Evolutionary conservation across 768 basidiomycete species (phyloP).

Genomic region (Cystofilobasidium macerans): DNA sequence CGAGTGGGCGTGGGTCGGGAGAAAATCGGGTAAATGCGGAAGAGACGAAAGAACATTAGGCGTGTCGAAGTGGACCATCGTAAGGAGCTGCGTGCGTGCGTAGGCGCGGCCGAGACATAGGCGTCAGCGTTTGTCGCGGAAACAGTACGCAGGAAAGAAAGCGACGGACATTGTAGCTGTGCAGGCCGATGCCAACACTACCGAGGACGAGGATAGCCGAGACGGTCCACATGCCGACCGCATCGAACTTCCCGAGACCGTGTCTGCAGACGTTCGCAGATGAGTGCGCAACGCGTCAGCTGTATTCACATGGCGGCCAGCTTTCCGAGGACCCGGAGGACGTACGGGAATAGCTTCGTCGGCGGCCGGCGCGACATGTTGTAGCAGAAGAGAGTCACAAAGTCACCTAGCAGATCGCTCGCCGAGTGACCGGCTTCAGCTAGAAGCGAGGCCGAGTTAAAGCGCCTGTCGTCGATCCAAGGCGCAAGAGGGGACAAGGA

Average conservation of each 20-base stretch:
- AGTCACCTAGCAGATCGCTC: conserved; percentile 72
- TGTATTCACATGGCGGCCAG: too few species aligned
- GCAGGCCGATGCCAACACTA: conserved; percentile 52
- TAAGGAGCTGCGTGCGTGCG: conserved; percentile 19
- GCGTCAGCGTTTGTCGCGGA: not conserved
- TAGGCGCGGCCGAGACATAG: too few species aligned
- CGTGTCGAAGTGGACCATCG: conserved; percentile 46
- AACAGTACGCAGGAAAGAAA: not conserved
- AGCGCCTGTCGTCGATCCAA: conserved; percentile 30
- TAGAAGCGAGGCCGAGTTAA: conserved; percentile 77
- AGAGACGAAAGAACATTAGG: conserved; percentile 32
- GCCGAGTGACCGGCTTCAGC: conserved; percentile 85
- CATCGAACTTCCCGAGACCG: conserved; percentile 89
- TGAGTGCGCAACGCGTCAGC: not conserved
- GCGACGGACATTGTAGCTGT: conserved; percentile 52
- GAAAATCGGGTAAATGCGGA: conserved; percentile 46
- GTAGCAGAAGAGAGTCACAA: conserved; percentile 79
- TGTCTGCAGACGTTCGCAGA: not conserved
- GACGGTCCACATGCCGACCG: conserved; percentile 81
- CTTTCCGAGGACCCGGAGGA: too few species aligned
- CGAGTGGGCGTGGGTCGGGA: conserved; percentile 41
- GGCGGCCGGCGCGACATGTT: conserved; percentile 71
- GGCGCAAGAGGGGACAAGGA: conserved; percentile 1
- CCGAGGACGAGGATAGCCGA: conserved; percentile 72
- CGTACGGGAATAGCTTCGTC: conserved; percentile 55